A percentile compares a stretch with the other conserved stretches of the same genome.
Conservation (phyloP, 306 rosid genomes). For the Rosa chinensis region DNA sequence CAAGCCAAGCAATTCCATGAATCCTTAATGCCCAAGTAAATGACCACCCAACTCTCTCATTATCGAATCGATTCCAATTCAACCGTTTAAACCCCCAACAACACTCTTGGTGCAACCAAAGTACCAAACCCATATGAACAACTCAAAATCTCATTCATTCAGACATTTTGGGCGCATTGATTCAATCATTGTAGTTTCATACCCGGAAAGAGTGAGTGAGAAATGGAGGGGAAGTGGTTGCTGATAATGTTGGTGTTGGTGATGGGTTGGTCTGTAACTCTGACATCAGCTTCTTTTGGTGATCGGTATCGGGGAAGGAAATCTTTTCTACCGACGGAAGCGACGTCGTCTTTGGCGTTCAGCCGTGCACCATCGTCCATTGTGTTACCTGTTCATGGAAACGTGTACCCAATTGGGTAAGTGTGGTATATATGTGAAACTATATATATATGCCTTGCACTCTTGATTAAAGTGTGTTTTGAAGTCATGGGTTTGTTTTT, state of each 20-base stretch:
- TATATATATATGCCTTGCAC: background rate
- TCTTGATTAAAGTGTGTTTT: background rate
- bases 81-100: background rate
- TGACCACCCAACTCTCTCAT: slow-evolving; percentile 9
- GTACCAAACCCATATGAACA: background rate
- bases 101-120: background rate
- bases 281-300: slow-evolving; percentile 62
- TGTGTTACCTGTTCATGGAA: slow-evolving; percentile 67
- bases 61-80: slow-evolving; percentile 27
- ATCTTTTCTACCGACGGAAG: slow-evolving; percentile 30
- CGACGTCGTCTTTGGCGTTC: slow-evolving; percentile 42
- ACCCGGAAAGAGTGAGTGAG: background rate
- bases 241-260: slow-evolving; percentile 36
- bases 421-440: slow-evolving; percentile 4
- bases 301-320: slow-evolving; percentile 43
- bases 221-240: slow-evolving; percentile 23
- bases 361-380: slow-evolving; percentile 60
- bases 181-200: background rate
- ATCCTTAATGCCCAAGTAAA: slow-evolving; percentile 30
- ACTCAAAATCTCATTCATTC: slow-evolving; percentile 33
- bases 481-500: slow-evolving; percentile 17
- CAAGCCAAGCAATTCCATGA: slow-evolving; percentile 50
- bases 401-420: slow-evolving; percentile 87
- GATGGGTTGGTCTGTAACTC: slow-evolving; percentile 22
- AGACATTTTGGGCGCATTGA: slow-evolving; percentile 15